Evolutionary conservation across 2,329 filamentous ascomycete genomes (phyloP).

Genomic region (Xenosphaeropsis pyriputrescens): DNA sequence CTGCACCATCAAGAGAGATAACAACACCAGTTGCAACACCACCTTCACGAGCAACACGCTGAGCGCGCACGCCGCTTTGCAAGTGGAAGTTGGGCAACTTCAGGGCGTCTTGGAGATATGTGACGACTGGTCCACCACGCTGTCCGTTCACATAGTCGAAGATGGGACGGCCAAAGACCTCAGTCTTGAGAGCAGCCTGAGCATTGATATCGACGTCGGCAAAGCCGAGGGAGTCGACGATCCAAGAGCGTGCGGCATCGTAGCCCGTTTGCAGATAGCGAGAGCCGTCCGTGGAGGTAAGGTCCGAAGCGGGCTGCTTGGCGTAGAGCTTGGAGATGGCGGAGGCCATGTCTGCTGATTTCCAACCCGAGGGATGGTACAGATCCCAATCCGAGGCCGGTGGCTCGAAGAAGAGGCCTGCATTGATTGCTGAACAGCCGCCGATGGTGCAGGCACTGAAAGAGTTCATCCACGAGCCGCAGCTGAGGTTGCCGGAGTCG

Average conservation of each 20-base stretch:
- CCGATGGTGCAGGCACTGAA: conserved; percentile 35
- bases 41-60: conserved; percentile 25
- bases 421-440: conserved; percentile 36
- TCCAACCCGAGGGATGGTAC: conserved; percentile 34
- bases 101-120: conserved; percentile 32
- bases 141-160: conserved; percentile 33
- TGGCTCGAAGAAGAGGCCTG: conserved; percentile 36
- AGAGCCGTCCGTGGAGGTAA: conserved; percentile 27
- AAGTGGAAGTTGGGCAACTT: conserved; percentile 26
- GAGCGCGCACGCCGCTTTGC: conserved; percentile 25
- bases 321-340: conserved; percentile 28
- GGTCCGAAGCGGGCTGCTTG: conserved; percentile 26
- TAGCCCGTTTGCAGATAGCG: conserved; percentile 32
- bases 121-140: conserved; percentile 30
- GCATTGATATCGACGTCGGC: conserved; percentile 30
- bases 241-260: conserved; percentile 29
- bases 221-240: conserved; percentile 32
- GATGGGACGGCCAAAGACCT: conserved; percentile 30
- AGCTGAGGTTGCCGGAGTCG: conserved; percentile 23
- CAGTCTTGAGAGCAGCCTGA: conserved; percentile 26
- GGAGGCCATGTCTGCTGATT: conserved; percentile 28
- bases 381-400: conserved; percentile 35
- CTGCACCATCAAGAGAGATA: conserved; percentile 17
- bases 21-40: conserved; percentile 26
- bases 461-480: conserved; percentile 23